Percentiles rank a stretch among this genome's conserved stretches.
These are phyloP conservation scores for Osmanthus fragrans DNA, from an alignment of 257 asterid genomes.

Conservation along the genomic window DNA sequence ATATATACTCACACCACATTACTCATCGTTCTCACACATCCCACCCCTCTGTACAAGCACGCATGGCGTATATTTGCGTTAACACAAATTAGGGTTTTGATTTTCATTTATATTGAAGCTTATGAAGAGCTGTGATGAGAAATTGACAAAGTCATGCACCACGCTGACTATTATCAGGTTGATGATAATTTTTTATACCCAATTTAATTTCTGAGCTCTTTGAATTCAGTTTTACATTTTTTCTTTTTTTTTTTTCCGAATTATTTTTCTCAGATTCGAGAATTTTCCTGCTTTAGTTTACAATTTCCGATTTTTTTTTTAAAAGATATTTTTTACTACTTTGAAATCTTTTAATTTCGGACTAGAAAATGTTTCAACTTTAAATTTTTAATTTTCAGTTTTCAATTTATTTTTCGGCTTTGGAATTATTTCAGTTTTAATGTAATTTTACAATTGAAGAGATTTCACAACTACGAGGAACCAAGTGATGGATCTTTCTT, in stretches of 20 bases:
- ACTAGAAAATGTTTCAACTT: background rate
- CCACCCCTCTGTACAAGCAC: too few species aligned
- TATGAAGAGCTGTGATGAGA: constrained; percentile 40
- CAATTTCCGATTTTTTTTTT: background rate
- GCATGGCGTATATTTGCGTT: too few species aligned
- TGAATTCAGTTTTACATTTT: background rate
- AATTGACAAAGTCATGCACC: constrained; percentile 50
- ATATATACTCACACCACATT: background rate
- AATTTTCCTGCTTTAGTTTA: background rate
- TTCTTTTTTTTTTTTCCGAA: background rate
- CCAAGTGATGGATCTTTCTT: constrained; percentile 44
- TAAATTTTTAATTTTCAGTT: background rate
- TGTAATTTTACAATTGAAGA: background rate
- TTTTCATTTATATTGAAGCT: background rate
- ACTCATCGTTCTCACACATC: too few species aligned
- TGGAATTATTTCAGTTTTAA: background rate
- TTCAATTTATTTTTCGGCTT: background rate
- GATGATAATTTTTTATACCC: constrained; percentile 46
- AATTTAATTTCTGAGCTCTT: constrained; percentile 38
- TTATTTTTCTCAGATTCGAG: background rate
- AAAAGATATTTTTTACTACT: background rate
- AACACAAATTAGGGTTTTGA: background rate
- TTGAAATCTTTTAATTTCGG: background rate
- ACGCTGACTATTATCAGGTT: constrained; percentile 35
- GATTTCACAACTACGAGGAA: background rate